A percentile compares a stretch with the other conserved stretches of the same genome.
phyloP scores from a whole-genome alignment of 768 basidiomycete genomes.

The Termitomyces sp. region DNA sequence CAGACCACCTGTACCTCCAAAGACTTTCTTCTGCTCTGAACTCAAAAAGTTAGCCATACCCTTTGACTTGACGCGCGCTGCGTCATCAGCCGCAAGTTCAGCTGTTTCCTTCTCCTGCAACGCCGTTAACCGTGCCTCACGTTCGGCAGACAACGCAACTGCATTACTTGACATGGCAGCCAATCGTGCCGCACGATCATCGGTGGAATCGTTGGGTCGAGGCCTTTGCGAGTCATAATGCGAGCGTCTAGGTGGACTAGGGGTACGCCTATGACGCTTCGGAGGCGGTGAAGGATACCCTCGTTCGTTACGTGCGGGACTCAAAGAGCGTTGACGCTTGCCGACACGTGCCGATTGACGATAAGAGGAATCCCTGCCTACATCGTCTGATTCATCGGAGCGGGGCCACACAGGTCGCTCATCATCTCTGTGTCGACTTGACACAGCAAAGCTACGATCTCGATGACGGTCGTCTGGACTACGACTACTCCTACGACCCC shows the following conservation, averaged over 20 bases:
- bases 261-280: constrained; percentile 49
- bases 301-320: constrained; percentile 22
- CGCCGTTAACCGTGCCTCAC: constrained; percentile 64
- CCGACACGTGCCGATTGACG: constrained; percentile 21
- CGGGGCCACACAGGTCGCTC: constrained; percentile 37
- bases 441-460: constrained; percentile 25
- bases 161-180: constrained; percentile 87
- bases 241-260: constrained; percentile 23
- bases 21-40: constrained; percentile 80
- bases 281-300: constrained; percentile 18
- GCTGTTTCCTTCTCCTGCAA: constrained; percentile 75
- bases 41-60: constrained; percentile 80
- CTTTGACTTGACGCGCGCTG: constrained; percentile 60
- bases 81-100: constrained; percentile 69
- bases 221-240: constrained; percentile 14
- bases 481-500: constrained; percentile 10
- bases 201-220: constrained; percentile 21
- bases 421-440: constrained; percentile 16
- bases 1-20: constrained; percentile 70
- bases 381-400: constrained; percentile 50
- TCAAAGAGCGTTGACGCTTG: constrained; percentile 36
- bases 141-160: constrained; percentile 54
- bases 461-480: constrained; percentile 30
- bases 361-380: constrained; percentile 21
- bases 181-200: constrained; percentile 77